Evolutionary conservation across 306 rosid species (phyloP).

Genomic region (Mimosa bimucronata): DNA sequence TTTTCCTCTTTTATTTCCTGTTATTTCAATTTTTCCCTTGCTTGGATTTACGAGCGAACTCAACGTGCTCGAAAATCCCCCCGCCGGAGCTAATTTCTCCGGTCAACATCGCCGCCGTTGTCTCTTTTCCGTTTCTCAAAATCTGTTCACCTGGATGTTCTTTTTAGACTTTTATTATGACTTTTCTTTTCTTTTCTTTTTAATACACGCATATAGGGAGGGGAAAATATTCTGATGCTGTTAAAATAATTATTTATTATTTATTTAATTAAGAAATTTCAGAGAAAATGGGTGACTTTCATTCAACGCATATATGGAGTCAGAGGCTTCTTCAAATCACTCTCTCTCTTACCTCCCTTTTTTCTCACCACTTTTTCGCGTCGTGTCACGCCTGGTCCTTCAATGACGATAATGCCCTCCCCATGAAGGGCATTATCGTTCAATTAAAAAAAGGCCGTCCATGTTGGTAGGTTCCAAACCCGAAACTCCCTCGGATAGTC

Average conservation of each 20-base stretch:
- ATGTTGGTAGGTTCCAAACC: background rate
- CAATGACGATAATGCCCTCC: conserved; percentile 46
- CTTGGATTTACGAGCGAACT: conserved; percentile 25
- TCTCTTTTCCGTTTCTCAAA: background rate
- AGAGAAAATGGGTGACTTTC: conserved; percentile 46
- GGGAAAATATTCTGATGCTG: background rate
- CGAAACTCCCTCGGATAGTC: conserved; percentile 18
- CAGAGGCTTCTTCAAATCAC: conserved; percentile 26
- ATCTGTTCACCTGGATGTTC: conserved; percentile 21
- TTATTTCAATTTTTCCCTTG: background rate
- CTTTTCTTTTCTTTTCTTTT: background rate
- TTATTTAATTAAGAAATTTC: background rate
- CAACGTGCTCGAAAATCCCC: background rate
- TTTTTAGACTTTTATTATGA: background rate
- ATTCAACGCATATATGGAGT: conserved; percentile 46
- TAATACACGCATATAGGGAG: background rate
- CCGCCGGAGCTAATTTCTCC: background rate
- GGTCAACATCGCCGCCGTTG: conserved; percentile 28
- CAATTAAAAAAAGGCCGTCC: background rate
- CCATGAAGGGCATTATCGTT: background rate
- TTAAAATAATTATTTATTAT: background rate
- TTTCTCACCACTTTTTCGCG: conserved; percentile 8
- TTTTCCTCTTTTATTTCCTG: background rate
- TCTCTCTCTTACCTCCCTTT: conserved; percentile 19
- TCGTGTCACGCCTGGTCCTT: background rate